Evolutionary conservation across 371 early-diverging fungal species (phyloP).

Genomic region (Thermomucor indicae-seudaticae): DNA sequence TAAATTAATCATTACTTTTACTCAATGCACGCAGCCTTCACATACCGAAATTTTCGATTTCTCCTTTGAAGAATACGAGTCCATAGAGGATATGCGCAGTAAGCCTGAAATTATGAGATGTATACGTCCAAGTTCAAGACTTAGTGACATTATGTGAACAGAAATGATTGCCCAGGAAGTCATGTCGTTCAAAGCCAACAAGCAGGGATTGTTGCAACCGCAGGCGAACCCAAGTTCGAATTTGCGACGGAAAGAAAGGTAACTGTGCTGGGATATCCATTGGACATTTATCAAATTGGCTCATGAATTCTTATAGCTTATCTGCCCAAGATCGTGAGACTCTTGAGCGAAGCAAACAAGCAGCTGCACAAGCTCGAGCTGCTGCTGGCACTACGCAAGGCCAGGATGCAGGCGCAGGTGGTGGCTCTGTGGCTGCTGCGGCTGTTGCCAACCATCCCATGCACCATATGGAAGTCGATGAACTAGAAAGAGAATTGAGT

Average conservation of each 20-base stretch:
- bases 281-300: not conserved
- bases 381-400: slow-evolving; percentile 7
- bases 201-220: slow-evolving; percentile 24
- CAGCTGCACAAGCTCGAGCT: slow-evolving; percentile 29
- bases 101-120: slow-evolving; percentile 11
- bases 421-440: slow-evolving; percentile 20
- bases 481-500: slow-evolving; percentile 56
- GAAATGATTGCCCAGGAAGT: slow-evolving; percentile 90
- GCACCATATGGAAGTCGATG: slow-evolving; percentile 53
- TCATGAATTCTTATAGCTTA: slow-evolving; percentile 19
- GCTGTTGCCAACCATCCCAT: slow-evolving; percentile 19
- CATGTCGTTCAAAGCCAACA: slow-evolving; percentile 55
- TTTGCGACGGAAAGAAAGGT: slow-evolving; percentile 44
- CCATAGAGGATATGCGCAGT: slow-evolving; percentile 87
- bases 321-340: slow-evolving; percentile 48
- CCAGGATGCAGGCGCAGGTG: slow-evolving; percentile 15
- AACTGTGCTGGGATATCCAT: not conserved
- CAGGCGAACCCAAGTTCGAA: slow-evolving; percentile 23
- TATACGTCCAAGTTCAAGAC: too few relatives aligned
- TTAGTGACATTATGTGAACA: slow-evolving; percentile 10
- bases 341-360: slow-evolving; percentile 35
- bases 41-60: slow-evolving; percentile 83
- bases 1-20: not conserved
- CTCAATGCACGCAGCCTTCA: slow-evolving; percentile 28
- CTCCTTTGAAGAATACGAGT: slow-evolving; percentile 84